Conservation (phyloP, 116 monocot species). For the Phalaenopsis hybrid region DNA sequence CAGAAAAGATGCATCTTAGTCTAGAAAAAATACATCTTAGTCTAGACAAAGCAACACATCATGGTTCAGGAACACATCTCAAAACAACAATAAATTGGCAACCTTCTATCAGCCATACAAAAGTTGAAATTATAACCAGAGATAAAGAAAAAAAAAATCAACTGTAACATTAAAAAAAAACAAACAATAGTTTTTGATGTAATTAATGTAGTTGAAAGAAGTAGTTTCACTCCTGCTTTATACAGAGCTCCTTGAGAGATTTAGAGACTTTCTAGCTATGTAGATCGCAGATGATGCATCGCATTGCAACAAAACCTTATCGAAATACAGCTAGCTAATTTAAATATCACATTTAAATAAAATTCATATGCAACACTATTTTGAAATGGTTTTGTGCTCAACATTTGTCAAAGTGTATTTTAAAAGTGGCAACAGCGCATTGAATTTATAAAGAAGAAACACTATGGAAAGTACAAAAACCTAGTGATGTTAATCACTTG, state of each 20-base stretch:
- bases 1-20: background rate
- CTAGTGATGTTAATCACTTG: background rate
- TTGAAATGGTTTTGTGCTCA: background rate
- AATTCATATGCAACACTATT: background rate
- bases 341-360: background rate
- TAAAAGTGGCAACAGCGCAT: background rate
- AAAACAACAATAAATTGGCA: background rate
- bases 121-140: background rate
- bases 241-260: no score
- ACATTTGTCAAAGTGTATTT: background rate
- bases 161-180: background rate
- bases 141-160: background rate
- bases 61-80: background rate
- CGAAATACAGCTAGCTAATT: background rate
- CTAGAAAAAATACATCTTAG: background rate
- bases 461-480: background rate
- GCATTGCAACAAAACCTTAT: background rate
- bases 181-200: background rate
- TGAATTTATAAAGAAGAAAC: background rate
- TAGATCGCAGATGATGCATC: background rate
- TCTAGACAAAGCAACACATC: background rate
- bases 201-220: background rate
- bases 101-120: background rate
- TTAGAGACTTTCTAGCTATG: background rate
- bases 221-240: no score